Percentiles rank a stretch among this genome's conserved stretches.
These are phyloP conservation scores for Nitzschia putrida DNA, from an alignment of 108 stramenopile species.

Conservation along the genomic window DNA sequence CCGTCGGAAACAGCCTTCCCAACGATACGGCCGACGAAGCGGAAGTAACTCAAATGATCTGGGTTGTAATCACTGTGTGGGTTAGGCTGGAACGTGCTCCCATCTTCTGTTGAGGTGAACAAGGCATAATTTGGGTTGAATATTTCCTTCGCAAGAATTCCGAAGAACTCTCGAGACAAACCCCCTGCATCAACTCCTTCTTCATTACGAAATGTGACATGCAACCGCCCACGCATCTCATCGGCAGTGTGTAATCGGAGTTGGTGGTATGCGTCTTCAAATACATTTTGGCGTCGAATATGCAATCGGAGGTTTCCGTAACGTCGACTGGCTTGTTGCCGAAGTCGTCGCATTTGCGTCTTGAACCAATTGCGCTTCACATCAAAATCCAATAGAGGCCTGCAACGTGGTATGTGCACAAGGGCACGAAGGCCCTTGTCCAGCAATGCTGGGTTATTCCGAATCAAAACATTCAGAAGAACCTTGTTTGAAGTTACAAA, in stretches of 20 bases:
- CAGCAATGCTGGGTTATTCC: conserved; percentile 84
- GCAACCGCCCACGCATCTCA: conserved; percentile 92
- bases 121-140: conserved; percentile 98
- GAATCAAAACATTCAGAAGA: conserved; percentile 88
- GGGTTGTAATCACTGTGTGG: conserved; percentile 93
- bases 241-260: conserved; percentile 91
- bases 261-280: conserved; percentile 96
- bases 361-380: conserved; percentile 92
- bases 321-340: conserved; percentile 85
- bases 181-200: conserved; percentile 99
- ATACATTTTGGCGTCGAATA: conserved; percentile 85
- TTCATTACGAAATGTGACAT: conserved; percentile 94
- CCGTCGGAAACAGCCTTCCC: conserved; percentile 99
- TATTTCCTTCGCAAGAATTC: conserved; percentile 95
- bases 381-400: conserved; percentile 91
- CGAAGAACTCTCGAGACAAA: conserved; percentile 95
- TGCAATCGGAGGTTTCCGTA: conserved; percentile 85
- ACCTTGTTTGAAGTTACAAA: conserved; percentile 88
- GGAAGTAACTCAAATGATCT: conserved; percentile 95
- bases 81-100: conserved; percentile 97
- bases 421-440: conserved; percentile 86
- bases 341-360: conserved; percentile 77
- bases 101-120: conserved; percentile 95
- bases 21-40: conserved; percentile 95
- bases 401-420: conserved; percentile 82